Evolutionary conservation across 495 filamentous ascomycete species (phyloP), one percentile per base, ranked within the genome.

Genomic region (Hyaloscypha bicolor): DNA sequence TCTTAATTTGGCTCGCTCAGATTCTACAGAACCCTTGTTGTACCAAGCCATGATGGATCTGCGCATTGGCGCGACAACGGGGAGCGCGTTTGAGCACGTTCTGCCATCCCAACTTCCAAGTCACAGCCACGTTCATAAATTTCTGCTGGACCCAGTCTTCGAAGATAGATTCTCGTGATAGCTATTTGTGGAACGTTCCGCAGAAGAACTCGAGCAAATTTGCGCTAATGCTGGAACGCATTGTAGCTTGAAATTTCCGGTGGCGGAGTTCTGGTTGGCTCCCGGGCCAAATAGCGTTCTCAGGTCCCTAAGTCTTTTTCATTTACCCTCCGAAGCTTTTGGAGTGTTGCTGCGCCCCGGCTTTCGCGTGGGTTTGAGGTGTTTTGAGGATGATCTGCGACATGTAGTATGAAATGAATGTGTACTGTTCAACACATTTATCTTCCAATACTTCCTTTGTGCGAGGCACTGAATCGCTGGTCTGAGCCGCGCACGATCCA

Each of bases 1-100:
- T 2, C 25, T 25, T 25, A 25, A 25, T 25, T 25, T 25, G 25
- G 25, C 25, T 55, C 19, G 11, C 25, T 33, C 22, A 32, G 2
- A 29, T 2, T 16, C 16, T 4, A 19, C 16, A 16, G 42, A 14
- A 14, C 4, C 11, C 19, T 16, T 4, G 25, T 56, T 32, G 19
- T 25, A 56, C 1, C 53, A 56, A 29, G 30, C 16, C 51, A 55
- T 6, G 1, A 6, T 55, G 25, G 25, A 55, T 21, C 25, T 55
- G 51, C 25, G 55, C 6, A n/a, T 14, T 60, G 1, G 35, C 12
- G 35, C 35, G 35, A 37, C 35, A 37, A 19, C 58, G 22, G n/a
- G 25, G 60, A 52, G 60, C 2, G 42, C 29, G 45, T 63, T 52
- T 63, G 60, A 63, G 60, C 60, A 63, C 22, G 21, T 63, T 63